Conservation (phyloP, 768 basidiomycete genomes). For the Coprinopsis sp. region DNA sequence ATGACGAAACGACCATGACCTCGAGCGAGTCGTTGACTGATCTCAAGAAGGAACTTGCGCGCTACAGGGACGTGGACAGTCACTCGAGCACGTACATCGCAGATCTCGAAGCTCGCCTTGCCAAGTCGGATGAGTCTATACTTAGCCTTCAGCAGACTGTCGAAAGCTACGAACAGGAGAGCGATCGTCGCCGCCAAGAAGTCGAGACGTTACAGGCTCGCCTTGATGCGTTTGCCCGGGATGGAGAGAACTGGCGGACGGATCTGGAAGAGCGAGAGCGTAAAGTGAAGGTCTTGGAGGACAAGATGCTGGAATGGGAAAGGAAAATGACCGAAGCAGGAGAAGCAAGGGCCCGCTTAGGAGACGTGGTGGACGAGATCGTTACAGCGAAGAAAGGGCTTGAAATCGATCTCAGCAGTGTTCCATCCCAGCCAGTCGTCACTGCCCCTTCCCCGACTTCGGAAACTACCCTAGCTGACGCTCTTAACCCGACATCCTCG, state of each 20-base stretch:
- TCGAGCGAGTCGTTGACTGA: constrained; percentile 80
- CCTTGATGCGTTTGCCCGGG: constrained; percentile 62
- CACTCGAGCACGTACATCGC: constrained; percentile 75
- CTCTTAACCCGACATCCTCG: constrained; percentile 24
- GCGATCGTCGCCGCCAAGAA: constrained; percentile 68
- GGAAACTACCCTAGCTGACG: constrained; percentile 9
- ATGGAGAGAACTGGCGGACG: constrained; percentile 76
- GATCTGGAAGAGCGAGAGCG: constrained; percentile 84
- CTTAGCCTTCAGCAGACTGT: constrained; percentile 64
- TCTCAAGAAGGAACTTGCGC: constrained; percentile 75
- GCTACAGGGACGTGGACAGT: constrained; percentile 71
- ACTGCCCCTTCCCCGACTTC: constrained; percentile 22
- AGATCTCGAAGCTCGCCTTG: constrained; percentile 79
- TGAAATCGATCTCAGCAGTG: constrained; percentile 40
- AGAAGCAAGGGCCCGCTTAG: constrained; percentile 62
- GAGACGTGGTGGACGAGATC: constrained; percentile 64
- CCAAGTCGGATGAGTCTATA: constrained; percentile 75
- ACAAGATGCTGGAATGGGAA: constrained; percentile 76
- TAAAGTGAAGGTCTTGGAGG: constrained; percentile 70
- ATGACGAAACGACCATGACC: constrained; percentile 72
- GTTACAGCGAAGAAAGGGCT: constrained; percentile 65
- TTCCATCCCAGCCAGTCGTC: constrained; percentile 24
- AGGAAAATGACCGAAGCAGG: constrained; percentile 62
- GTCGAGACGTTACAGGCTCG: constrained; percentile 67
- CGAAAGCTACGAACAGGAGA: constrained; percentile 72